Evolutionary conservation across 2,329 filamentous ascomycete genomes (phyloP).

Genomic region (Nemania serpens): DNA sequence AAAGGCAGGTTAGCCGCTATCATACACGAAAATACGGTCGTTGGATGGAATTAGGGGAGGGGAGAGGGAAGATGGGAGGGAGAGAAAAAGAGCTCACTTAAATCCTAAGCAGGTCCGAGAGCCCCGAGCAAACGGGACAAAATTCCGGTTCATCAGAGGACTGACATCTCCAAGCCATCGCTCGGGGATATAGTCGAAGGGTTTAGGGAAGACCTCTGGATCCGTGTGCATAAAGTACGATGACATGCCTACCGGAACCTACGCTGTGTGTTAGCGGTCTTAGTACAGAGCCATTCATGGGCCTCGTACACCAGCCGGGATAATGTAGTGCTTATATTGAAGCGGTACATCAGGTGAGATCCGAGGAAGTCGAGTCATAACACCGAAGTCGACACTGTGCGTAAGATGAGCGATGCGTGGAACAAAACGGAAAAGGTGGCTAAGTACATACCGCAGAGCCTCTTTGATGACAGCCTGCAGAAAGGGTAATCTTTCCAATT

Average conservation of each 20-base stretch:
- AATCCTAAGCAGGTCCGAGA: constrained; percentile 29
- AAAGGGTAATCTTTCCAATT: constrained; percentile 44
- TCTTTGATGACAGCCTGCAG: constrained; percentile 39
- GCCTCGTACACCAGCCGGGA: constrained; percentile 26
- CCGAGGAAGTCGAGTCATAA: constrained; percentile 30
- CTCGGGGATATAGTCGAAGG: constrained; percentile 31
- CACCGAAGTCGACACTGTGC: constrained; percentile 24
- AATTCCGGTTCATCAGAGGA: constrained; percentile 25
- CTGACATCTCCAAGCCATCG: constrained; percentile 27
- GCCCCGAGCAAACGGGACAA: constrained; percentile 28
- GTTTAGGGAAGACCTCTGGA: constrained; percentile 32
- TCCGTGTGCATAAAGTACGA: constrained; percentile 34
- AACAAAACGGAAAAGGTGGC: background rate
- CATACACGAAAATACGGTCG: background rate
- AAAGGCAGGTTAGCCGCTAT: background rate
- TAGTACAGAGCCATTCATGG: background rate
- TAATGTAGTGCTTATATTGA: constrained; percentile 30
- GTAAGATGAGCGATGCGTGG: background rate
- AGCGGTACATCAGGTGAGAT: constrained; percentile 30
- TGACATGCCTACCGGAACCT: constrained; percentile 34
- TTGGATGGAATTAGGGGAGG: background rate
- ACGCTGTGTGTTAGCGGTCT: constrained; percentile 8
- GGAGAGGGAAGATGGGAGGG: background rate
- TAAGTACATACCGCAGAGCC: constrained; percentile 25
- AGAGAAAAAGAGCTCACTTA: constrained; percentile 22